Percentiles rank a stretch among this genome's conserved stretches.
Conservation (phyloP, 2,329 filamentous ascomycete genomes). For the Cordyceps fumosorosea region DNA sequence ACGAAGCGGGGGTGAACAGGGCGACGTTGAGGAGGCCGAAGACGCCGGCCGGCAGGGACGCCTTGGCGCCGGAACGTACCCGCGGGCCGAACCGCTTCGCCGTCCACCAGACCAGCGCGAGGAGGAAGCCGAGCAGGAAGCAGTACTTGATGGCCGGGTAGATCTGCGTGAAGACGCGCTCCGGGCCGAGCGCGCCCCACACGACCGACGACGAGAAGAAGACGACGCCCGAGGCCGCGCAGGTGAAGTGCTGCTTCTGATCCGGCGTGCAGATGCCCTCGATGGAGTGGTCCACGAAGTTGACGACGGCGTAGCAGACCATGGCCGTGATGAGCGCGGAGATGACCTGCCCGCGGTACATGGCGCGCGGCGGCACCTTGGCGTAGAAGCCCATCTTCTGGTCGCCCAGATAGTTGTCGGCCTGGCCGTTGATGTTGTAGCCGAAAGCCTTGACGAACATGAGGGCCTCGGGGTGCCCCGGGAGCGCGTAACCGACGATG, state of each 20-base stretch:
- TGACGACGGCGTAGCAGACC: conserved; percentile 34
- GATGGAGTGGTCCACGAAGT: conserved; percentile 28
- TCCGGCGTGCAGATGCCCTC: conserved; percentile 24
- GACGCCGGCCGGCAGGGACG: conserved; percentile 10
- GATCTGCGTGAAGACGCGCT: conserved; percentile 29
- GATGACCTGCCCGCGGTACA: conserved; percentile 34
- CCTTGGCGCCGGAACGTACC: conserved; percentile 7
- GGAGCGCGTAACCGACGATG: conserved; percentile 24
- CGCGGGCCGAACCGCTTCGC: conserved; percentile 57
- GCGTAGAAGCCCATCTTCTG: conserved; percentile 30
- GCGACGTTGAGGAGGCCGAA: conserved; percentile 16
- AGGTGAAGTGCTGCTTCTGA: conserved; percentile 28
- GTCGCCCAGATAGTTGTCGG: conserved; percentile 31
- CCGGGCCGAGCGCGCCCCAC: conserved; percentile 23
- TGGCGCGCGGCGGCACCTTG: conserved; percentile 27
- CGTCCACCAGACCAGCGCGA: conserved; percentile 39
- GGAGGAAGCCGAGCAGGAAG: conserved; percentile 14
- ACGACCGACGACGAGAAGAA: conserved; percentile 28
- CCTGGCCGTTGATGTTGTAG: conserved; percentile 36
- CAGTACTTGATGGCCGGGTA: conserved; percentile 15
- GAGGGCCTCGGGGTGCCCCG: conserved; percentile 27
- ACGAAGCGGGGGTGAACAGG: conserved; percentile 18
- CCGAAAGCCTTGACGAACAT: conserved; percentile 55
- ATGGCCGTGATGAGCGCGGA: conserved; percentile 33
- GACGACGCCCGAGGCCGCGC: conserved; percentile 24